phyloP scores from a whole-genome alignment of 1,139 yeast genomes.

The Pneumocystis oryctolagi region DNA sequence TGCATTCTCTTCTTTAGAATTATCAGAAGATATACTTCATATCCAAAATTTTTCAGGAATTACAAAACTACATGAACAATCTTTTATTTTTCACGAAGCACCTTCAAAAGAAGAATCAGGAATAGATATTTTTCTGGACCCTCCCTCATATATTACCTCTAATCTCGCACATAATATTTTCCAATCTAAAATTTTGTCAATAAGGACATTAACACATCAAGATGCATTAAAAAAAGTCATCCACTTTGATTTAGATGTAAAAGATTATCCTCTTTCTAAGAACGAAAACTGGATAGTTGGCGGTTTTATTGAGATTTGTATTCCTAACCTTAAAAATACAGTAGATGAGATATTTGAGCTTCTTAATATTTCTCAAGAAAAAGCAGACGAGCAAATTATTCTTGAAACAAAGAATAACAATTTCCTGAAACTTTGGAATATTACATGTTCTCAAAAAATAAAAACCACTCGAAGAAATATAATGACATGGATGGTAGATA shows the following conservation, averaged over 20 bases:
- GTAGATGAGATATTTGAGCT: constrained; percentile 16
- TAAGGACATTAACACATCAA: constrained; percentile 15
- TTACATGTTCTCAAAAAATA: constrained; percentile 15
- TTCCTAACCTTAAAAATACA: constrained; percentile 16
- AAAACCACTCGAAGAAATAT: constrained; percentile 16
- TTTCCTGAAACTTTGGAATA: constrained; percentile 21
- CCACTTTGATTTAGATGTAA: constrained; percentile 18
- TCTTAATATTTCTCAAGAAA: constrained; percentile 9
- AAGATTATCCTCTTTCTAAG: constrained; percentile 18
- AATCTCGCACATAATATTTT: constrained; percentile 18
- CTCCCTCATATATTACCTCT: constrained; percentile 17
- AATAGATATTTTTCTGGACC: constrained; percentile 1
- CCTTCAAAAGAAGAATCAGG: not conserved
- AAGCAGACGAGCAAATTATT: constrained; percentile 10
- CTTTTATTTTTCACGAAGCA: not conserved
- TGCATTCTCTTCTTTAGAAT: not conserved
- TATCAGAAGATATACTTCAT: not conserved
- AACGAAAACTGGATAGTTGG: constrained; percentile 20
- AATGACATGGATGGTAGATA: constrained; percentile 18
- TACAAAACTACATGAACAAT: not conserved
- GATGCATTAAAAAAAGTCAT: constrained; percentile 19
- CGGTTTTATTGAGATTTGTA: constrained; percentile 20
- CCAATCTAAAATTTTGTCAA: constrained; percentile 15
- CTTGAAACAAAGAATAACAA: constrained; percentile 17
- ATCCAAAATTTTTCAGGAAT: not conserved